Evolutionary conservation across 768 basidiomycete species (phyloP).

Genomic region (Boletus huronensis): DNA sequence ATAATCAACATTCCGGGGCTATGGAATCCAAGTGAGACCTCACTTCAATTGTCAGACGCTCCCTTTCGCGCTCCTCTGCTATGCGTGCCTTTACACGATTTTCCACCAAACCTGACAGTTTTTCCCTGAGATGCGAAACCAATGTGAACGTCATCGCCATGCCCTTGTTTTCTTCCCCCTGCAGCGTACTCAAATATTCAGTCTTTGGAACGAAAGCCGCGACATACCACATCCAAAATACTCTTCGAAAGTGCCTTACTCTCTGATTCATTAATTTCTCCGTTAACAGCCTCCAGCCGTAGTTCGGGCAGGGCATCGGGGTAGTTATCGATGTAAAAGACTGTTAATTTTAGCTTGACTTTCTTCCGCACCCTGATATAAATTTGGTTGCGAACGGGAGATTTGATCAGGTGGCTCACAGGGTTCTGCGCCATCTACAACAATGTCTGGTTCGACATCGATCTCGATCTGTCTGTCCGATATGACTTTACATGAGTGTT

Average conservation of each 20-base stretch:
- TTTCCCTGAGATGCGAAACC: slow-evolving; percentile 79
- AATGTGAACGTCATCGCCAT: slow-evolving; percentile 99
- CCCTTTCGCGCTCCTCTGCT: slow-evolving; percentile 67
- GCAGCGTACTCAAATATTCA: neutral
- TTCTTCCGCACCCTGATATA: slow-evolving; percentile 24
- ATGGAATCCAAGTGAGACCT: slow-evolving; percentile 5
- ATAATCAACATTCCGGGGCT: neutral
- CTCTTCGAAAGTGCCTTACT: slow-evolving; percentile 51
- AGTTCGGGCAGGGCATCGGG: slow-evolving; percentile 81
- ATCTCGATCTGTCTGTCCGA: slow-evolving; percentile 81
- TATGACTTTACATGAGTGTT: slow-evolving; percentile 64
- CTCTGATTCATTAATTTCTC: slow-evolving; percentile 60
- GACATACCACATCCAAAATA: slow-evolving; percentile 53
- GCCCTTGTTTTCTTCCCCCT: slow-evolving; percentile 85
- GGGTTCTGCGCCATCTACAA: slow-evolving; percentile 54
- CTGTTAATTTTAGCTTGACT: slow-evolving; percentile 74
- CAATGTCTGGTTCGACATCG: slow-evolving; percentile 83
- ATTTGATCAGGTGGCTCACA: slow-evolving; percentile 37
- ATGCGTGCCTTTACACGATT: slow-evolving; percentile 52
- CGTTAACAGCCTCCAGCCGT: slow-evolving; percentile 59
- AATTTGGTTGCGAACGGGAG: slow-evolving; percentile 6
- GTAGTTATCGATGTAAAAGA: slow-evolving; percentile 79
- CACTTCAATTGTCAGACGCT: slow-evolving; percentile 75
- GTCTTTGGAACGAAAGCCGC: slow-evolving; percentile 3
- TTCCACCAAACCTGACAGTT: slow-evolving; percentile 61